Evolutionary conservation across 1,139 yeast species (phyloP), one percentile per base, ranked within the genome.

Genomic region (Lodderomyces metapsilosis): DNA sequence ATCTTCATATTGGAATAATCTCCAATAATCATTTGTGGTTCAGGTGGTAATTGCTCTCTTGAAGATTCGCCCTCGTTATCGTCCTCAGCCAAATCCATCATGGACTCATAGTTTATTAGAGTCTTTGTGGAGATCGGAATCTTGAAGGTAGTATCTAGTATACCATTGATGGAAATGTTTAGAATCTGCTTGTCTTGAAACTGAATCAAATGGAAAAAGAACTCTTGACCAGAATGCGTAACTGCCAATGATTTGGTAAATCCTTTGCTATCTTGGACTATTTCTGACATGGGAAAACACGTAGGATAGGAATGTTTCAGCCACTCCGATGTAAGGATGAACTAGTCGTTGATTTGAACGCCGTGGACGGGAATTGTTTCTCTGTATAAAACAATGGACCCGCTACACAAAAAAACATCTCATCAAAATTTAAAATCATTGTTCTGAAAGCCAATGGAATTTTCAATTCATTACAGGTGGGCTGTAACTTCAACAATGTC

Each of bases 71-170:
- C 37, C 9, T 45, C 45, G 10, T 47, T 52, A 8, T 41, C 47
- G 13, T 35, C 23, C 3, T 43, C 43, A n/a, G 16, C 18, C 28
- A 53, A 52, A 34, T 48, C 50, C 41, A 50, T 47, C 13, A 51
- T 45, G 12, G 55, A 43, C 8, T 53, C 53, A 27, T 54, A 49
- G 38, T 54, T 58, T 6, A 62, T 56, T 16, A 66, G 52, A 11
- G 66, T 54, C 43, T 62, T 61, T 8, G 75, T 59, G n/a, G 70
- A 58, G 20, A 68, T 46, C 1, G 76, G 74, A 7, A 72, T 52
- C 36, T 68, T 70, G 43, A 67, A 66, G 0, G 76, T 69, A 11
- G 75, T 62, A 49, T 71, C 77, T 50, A 66, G 62, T 5, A 65
- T 58, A 0, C 75, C 75, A 49, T 71, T 56, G 31, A 64, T 57